phyloP scores from a whole-genome alignment of 2,329 filamentous ascomycete genomes.

The Aureobasidium sp. region DNA sequence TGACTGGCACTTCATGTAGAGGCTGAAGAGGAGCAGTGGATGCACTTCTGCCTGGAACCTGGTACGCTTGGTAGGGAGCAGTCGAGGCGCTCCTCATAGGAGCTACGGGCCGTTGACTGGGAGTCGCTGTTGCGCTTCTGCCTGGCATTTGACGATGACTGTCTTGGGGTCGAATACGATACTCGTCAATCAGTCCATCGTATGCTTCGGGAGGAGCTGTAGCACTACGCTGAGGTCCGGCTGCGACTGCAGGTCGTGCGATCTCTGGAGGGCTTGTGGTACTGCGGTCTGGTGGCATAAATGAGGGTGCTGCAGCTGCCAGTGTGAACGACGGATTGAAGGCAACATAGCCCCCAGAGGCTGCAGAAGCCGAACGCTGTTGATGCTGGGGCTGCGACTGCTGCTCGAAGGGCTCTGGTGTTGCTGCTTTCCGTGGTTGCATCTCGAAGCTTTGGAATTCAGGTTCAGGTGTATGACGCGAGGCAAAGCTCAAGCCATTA shows the following conservation, averaged over 20 bases:
- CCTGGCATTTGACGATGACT: neutral
- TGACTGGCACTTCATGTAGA: neutral
- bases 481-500: slow-evolving; percentile 1
- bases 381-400: neutral
- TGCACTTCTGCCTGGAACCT: neutral
- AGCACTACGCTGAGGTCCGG: slow-evolving; percentile 11
- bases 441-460: slow-evolving; percentile 25
- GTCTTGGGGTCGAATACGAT: neutral
- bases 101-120: neutral
- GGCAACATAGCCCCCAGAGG: slow-evolving; percentile 21
- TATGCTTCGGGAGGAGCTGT: slow-evolving; percentile 11
- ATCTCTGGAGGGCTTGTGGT: slow-evolving; percentile 12
- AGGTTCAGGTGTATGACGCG: slow-evolving; percentile 10
- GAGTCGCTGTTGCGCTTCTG: neutral
- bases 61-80: neutral
- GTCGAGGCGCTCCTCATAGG: neutral
- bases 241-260: neutral
- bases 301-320: neutral
- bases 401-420: slow-evolving; percentile 9
- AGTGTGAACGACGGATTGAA: slow-evolving; percentile 22
- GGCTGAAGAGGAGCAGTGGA: neutral
- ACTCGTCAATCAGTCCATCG: neutral
- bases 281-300: slow-evolving; percentile 2
- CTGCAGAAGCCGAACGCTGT: slow-evolving; percentile 5
- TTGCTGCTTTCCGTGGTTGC: slow-evolving; percentile 15